Conservation (phyloP, 2,329 filamentous ascomycete species). For the Myriosclerotinia curreyana region DNA sequence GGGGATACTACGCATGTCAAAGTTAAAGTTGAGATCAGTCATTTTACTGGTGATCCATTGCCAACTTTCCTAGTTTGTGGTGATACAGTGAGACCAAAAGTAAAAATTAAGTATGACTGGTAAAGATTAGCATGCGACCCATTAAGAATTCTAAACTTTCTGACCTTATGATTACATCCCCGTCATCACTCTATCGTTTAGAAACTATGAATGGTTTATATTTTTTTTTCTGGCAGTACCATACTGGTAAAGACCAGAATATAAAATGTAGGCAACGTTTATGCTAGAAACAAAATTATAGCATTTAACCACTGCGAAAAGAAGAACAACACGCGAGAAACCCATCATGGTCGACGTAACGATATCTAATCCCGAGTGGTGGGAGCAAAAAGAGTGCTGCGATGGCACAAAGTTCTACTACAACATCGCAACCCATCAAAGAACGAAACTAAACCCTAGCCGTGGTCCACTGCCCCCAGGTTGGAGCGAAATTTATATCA, state of each 20-base stretch:
- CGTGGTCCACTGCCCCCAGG: conserved; percentile 7
- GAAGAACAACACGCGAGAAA: background rate
- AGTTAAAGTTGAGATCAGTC: background rate
- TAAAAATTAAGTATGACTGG: conserved; percentile 3
- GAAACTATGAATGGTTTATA: background rate
- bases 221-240: background rate
- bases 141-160: background rate
- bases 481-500: background rate
- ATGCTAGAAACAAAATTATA: background rate
- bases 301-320: background rate
- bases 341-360: background rate
- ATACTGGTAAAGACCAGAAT: background rate
- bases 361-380: conserved; percentile 13
- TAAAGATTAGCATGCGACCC: background rate
- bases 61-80: background rate
- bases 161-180: background rate
- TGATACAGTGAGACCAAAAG: background rate
- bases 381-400: conserved; percentile 19
- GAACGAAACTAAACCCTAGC: conserved; percentile 15
- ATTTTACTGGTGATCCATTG: background rate
- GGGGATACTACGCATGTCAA: background rate
- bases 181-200: background rate
- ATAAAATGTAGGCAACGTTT: background rate
- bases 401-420: conserved; percentile 17
- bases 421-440: conserved; percentile 17